Evolutionary conservation across 495 filamentous ascomycete genomes (phyloP), one percentile per base, ranked within the genome.

Genomic region (Tuber umbilicatum): DNA sequence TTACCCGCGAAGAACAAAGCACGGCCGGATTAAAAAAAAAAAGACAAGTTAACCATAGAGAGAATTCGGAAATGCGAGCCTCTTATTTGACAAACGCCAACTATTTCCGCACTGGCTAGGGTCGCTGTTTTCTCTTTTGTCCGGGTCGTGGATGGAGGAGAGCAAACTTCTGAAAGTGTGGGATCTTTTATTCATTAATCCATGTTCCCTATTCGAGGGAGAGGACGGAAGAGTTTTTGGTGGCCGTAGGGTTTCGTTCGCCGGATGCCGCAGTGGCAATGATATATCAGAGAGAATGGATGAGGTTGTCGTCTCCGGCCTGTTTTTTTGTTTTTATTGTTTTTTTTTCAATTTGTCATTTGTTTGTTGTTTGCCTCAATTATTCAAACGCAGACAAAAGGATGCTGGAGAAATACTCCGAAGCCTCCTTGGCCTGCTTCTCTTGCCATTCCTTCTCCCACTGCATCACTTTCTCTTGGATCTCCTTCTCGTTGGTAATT

Each of bases 371-470:
- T 64, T 35, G 27, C 14, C 27, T 35, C 55, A 64, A 35, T 21
- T 81, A 81, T 70, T 81, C 80, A 45, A 81, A 81, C 55, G 80
- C 80, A 60, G 80, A 81, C 35, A 81, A 73, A 7, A 81, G 76
- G 70, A 81, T 81, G 23, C 80, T 80, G 19, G 80, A 81, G 70
- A 81, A 81, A 68, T 81, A 81, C 79, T 81, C 31, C 69, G 76
- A 79, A 40, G 80, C 80, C 35, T 81, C 80, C 60, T 81, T 81
- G 5, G 80, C 80, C 68, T 81, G 80, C 39, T 81, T 81, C 71
- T 81, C 80, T 43, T 81, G 80, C 80, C 80, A 81, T 73, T 81
- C 80, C 12, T 81, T 81, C 55, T 81, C 80, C 80, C 80, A 81
- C 47, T 75, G 77, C 16, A 69, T 73, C 21, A 81, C 80, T 31